Conservation (phyloP, 805 yeast species). For the Zygosaccharomyces siamensis region DNA sequence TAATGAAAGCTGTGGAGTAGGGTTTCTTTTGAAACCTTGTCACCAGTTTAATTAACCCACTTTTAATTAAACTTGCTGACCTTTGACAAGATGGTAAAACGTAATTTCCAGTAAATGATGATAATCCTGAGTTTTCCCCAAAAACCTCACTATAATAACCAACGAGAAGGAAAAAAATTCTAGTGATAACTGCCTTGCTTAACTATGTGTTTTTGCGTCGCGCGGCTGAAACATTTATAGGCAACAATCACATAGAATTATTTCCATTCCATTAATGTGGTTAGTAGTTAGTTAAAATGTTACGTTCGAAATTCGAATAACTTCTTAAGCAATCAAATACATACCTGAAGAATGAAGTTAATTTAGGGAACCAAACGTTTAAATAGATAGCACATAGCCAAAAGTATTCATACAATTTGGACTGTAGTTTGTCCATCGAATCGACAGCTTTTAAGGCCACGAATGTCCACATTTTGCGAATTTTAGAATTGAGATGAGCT, state of each 20-base stretch:
- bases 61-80: conserved; percentile 3
- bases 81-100: conserved; percentile 2
- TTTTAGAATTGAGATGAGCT: neutral
- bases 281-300: neutral
- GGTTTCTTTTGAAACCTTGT: conserved; percentile 20
- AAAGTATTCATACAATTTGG: conserved; percentile 19
- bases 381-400: conserved; percentile 23
- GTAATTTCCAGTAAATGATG: conserved; percentile 4
- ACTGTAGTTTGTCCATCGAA: conserved; percentile 17
- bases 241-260: neutral
- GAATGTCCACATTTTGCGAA: conserved; percentile 12
- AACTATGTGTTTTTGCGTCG: conserved; percentile 3
- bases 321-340: conserved; percentile 4
- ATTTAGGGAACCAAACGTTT: conserved; percentile 24
- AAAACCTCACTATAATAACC: neutral
- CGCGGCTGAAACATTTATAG: neutral
- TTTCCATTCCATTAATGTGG: neutral
- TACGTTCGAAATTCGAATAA: neutral
- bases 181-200: neutral
- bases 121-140: conserved; percentile 2
- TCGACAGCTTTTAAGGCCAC: conserved; percentile 9
- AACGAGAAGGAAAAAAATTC: neutral
- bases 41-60: conserved; percentile 4
- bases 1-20: conserved; percentile 18
- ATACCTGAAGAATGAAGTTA: conserved; percentile 22